Evolutionary conservation across 2,329 filamentous ascomycete genomes (phyloP).

Genomic region (Cladorrhinum sp.): DNA sequence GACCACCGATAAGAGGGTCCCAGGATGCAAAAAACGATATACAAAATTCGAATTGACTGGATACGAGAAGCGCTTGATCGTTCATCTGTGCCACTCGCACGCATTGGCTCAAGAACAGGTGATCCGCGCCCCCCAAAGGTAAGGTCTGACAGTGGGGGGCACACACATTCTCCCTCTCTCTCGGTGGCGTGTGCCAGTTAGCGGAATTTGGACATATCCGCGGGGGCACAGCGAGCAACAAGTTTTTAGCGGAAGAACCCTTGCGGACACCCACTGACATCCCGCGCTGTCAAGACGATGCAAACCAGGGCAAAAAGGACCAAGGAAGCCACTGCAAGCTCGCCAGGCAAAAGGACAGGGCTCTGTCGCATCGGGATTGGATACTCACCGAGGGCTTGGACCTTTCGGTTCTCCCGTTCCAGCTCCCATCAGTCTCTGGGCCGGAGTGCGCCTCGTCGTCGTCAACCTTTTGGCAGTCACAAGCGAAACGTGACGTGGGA

Average conservation of each 20-base stretch:
- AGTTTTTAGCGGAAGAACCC: not conserved
- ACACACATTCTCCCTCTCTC: too few relatives aligned
- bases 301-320: not conserved
- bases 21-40: too few relatives aligned
- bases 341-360: not conserved
- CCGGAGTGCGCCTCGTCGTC: not conserved
- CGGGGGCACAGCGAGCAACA: not conserved
- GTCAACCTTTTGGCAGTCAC: not conserved
- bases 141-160: not conserved
- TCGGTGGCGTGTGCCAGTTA: not conserved
- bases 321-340: not conserved
- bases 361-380: not conserved
- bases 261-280: not conserved
- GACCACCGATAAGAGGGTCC: too few relatives aligned
- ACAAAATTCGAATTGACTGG: not conserved
- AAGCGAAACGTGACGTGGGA: conserved; percentile 2
- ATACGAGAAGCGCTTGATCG: not conserved
- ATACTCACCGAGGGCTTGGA: not conserved
- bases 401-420: not conserved
- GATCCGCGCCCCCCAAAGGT: not conserved
- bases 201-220: not conserved
- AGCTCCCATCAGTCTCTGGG: not conserved
- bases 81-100: not conserved
- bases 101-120: conserved; percentile 3
- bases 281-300: conserved; percentile 1